phyloP scores from a whole-genome alignment of 2,329 filamentous ascomycete genomes.

The Tolypocladium paradoxum region DNA sequence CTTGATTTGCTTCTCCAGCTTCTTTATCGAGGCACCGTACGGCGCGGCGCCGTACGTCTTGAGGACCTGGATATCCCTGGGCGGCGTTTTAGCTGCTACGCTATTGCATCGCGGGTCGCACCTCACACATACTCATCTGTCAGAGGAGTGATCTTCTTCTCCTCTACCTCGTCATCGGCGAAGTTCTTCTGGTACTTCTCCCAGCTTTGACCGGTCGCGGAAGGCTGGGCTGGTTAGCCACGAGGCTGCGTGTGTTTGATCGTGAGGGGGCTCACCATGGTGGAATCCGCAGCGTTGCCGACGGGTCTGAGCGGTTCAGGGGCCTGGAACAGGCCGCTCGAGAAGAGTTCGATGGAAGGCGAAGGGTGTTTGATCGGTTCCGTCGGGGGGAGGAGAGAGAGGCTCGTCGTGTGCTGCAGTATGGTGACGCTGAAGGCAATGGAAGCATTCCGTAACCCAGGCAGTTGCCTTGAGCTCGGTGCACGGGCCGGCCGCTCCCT shows the following conservation, averaged over 20 bases:
- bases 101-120: background rate
- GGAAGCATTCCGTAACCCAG: conserved; percentile 29
- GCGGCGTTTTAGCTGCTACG: conserved; percentile 13
- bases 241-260: conserved; percentile 4
- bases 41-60: conserved; percentile 98
- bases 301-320: background rate
- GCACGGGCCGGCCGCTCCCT: conserved; percentile 17
- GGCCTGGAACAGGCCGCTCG: background rate
- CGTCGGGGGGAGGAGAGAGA: background rate
- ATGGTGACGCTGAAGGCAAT: conserved; percentile 20
- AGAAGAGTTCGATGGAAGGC: background rate
- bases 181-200: conserved; percentile 99
- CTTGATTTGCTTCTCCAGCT: conserved; percentile 98
- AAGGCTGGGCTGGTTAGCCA: conserved; percentile 52
- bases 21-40: conserved; percentile 87
- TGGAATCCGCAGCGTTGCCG: conserved; percentile 20
- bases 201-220: conserved; percentile 88
- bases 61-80: conserved; percentile 94
- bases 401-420: conserved; percentile 2
- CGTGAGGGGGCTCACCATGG: conserved; percentile 27
- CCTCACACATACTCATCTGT: conserved; percentile 71
- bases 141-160: conserved; percentile 98
- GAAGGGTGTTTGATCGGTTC: background rate
- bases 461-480: conserved; percentile 27
- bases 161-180: conserved; percentile 90